phyloP scores from a whole-genome alignment of 1,284 basidiomycete species.

The Hemileia vastatrix region DNA sequence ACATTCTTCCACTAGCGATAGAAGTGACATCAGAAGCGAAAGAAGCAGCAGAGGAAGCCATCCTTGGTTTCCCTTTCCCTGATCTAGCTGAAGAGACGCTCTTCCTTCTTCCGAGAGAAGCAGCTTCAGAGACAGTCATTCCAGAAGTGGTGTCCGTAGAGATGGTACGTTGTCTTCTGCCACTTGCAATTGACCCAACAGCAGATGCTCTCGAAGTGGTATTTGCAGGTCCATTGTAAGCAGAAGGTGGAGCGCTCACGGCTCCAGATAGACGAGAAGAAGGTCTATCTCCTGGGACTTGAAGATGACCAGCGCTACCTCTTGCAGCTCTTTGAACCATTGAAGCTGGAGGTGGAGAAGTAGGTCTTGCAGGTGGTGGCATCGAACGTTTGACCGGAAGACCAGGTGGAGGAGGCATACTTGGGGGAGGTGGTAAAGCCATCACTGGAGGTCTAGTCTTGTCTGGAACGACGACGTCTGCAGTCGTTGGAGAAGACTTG shows the following conservation, averaged over 20 bases:
- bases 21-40: constrained; percentile 38
- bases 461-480: constrained; percentile 28
- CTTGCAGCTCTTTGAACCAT: constrained; percentile 27
- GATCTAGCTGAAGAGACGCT: not conserved
- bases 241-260: not conserved
- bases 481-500: not conserved
- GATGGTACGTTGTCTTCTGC: not conserved
- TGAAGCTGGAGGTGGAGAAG: constrained; percentile 33
- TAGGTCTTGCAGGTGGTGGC: constrained; percentile 23
- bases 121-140: not conserved
- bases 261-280: not conserved
- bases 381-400: constrained; percentile 24
- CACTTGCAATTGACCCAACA: not conserved
- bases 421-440: constrained; percentile 34
- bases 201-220: not conserved
- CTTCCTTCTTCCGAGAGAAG: not conserved
- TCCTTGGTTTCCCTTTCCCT: not conserved
- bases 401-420: constrained; percentile 33
- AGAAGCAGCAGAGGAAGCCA: constrained; percentile 29
- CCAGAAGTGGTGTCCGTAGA: not conserved
- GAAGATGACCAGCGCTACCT: not conserved
- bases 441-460: constrained; percentile 34
- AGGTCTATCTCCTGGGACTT: not conserved
- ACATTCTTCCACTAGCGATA: constrained; percentile 31
- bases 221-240: not conserved